Conservation (phyloP, 1,284 basidiomycete species). For the Leccinum ponderosum region DNA sequence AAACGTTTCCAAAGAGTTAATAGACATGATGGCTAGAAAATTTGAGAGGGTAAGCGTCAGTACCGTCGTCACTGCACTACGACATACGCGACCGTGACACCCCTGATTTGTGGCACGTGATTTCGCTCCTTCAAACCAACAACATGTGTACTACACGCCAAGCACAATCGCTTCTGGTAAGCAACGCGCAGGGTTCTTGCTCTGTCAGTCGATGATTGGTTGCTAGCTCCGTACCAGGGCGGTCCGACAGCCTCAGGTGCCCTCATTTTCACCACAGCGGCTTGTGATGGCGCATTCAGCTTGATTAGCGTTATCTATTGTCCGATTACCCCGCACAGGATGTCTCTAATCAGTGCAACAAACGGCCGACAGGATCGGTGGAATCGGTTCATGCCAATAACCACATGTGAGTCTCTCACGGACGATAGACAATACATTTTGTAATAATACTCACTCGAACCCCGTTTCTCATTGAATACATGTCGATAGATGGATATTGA, state of each 20-base stretch:
- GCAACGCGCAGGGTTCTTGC: neutral
- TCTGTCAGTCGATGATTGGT: neutral
- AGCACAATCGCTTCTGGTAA: neutral
- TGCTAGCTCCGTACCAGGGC: neutral
- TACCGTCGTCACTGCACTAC: too few species aligned
- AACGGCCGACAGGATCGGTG: conserved; percentile 13
- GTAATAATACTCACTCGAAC: neutral
- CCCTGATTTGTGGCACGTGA: conserved; percentile 15
- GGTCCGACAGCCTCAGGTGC: neutral
- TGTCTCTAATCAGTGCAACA: neutral
- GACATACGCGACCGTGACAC: neutral
- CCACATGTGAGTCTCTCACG: neutral
- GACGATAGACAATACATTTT: conserved; percentile 7
- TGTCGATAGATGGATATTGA: neutral
- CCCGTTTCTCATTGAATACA: neutral
- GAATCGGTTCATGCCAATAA: conserved; percentile 9
- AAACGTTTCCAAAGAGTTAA: conserved; percentile 21
- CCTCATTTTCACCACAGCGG: neutral
- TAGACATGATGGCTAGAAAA: conserved; percentile 16
- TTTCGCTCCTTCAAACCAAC: neutral
- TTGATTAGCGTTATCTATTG: neutral
- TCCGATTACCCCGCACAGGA: conserved; percentile 3
- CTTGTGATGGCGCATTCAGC: neutral
- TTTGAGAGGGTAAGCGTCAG: neutral
- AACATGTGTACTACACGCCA: neutral